A percentile compares a stretch with the other conserved stretches of the same genome.
These are phyloP conservation scores for Nakazawaea sp. DNA, from an alignment of 805 yeast genomes.

Conservation along the genomic window DNA sequence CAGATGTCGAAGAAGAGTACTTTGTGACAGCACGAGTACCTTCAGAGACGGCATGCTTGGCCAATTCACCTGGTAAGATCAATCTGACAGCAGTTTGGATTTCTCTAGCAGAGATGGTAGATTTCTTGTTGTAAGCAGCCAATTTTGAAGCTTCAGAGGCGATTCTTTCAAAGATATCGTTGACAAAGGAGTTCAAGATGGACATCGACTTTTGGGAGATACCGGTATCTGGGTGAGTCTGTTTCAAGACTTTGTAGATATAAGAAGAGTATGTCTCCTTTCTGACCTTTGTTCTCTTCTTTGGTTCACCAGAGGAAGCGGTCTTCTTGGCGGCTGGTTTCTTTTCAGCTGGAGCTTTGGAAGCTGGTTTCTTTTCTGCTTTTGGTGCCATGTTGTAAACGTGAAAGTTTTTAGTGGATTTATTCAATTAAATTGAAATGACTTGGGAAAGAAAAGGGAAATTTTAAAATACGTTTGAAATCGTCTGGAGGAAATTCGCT, in stretches of 20 bases:
- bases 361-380: slow-evolving; percentile 67
- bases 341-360: slow-evolving; percentile 97
- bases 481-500: neutral
- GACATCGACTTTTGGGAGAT: slow-evolving; percentile 98
- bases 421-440: slow-evolving; percentile 9
- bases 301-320: slow-evolving; percentile 70
- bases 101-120: slow-evolving; percentile 97
- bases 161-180: slow-evolving; percentile 96
- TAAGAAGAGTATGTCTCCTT: slow-evolving; percentile 97
- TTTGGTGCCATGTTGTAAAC: slow-evolving; percentile 50
- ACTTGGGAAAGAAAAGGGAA: slow-evolving; percentile 9
- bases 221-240: slow-evolving; percentile 99
- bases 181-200: slow-evolving; percentile 96
- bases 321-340: slow-evolving; percentile 92
- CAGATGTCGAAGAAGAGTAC: slow-evolving; percentile 65
- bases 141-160: slow-evolving; percentile 97
- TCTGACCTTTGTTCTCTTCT: slow-evolving; percentile 93
- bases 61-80: slow-evolving; percentile 97
- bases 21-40: slow-evolving; percentile 98
- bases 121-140: slow-evolving; percentile 98
- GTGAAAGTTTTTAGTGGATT: slow-evolving; percentile 10
- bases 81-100: slow-evolving; percentile 98
- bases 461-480: neutral
- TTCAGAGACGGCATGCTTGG: slow-evolving; percentile 97
- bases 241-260: slow-evolving; percentile 97